Base-by-base conservation (phyloP, 2,329 filamentous ascomycete species). In the Apiospora saccharicola region DNA sequence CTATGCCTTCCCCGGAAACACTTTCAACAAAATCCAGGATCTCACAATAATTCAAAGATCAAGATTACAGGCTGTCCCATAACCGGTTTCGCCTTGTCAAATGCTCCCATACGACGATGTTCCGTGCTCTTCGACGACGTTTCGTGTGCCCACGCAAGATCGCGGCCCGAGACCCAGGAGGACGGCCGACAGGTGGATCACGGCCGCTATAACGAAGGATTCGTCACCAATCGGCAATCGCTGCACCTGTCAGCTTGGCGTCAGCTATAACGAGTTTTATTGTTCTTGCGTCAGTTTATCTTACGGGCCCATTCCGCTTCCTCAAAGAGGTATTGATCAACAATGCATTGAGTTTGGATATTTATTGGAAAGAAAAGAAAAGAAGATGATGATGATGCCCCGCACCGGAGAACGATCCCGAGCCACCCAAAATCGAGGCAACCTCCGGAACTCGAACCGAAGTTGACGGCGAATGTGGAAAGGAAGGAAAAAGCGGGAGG, bases 251-350 rank as follows among this genome's bases (percentile, higher is more conserved):
- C 19, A 34, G 57, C 34, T 64, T 64, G 57, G 57, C 57, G 13
- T 64, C 57, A 64, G 57, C 57, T 64, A 64, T 64, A 64, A 41
- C 57, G 57, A 57, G 30, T 10, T 41, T 37, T 64, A 22, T 61
- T 47, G 26, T 30, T 8, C 4, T 22, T 41, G 12, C 57, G 19
- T 41, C 34, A 7, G 34, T 64, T 41, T 3, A 19, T 37, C 53
- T 61, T 37, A 37, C 34, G 30, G 30, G 30, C 10, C 30, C 19
- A n/a, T 37, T n/a, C 53, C 53, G 53, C 26, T 64, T 24, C 57
- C 34, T 24, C 19, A 34, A 64, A 41, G 22, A 64, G 57, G 13
- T n/a, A 64, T 64, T 64, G 57, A 64, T 64, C 57, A 41, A 14
- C 57, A 41, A 10, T 64, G 57, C 57, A 41, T 19, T 22, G 14